Evolutionary conservation across 345 rosid species (phyloP).

Genomic region (Bruguiera parviflora): DNA sequence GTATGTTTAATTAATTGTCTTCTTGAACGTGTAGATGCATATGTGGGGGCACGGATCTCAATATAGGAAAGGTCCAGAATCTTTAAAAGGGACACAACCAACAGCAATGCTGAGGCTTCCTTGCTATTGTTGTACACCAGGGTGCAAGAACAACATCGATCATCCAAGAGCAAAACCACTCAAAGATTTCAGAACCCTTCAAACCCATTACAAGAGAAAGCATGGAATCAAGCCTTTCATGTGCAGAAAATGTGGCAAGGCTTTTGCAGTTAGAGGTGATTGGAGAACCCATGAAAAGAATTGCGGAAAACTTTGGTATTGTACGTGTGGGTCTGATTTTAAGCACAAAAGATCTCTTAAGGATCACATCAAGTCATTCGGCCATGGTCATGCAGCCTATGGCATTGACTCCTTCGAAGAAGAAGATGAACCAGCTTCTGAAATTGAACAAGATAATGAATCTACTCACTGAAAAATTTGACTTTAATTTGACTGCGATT

Average conservation of each 20-base stretch:
- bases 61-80: slow-evolving; percentile 93
- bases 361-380: slow-evolving; percentile 88
- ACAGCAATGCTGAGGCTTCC: slow-evolving; percentile 92
- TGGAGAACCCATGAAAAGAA: slow-evolving; percentile 99
- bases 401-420: slow-evolving; percentile 63
- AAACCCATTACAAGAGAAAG: slow-evolving; percentile 94
- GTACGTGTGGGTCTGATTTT: slow-evolving; percentile 92
- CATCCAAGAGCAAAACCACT: slow-evolving; percentile 87
- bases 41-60: slow-evolving; percentile 99
- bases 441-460: slow-evolving; percentile 59
- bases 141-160: slow-evolving; percentile 91
- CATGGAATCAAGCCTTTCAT: slow-evolving; percentile 91
- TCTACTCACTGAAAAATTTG: slow-evolving; percentile 27
- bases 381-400: slow-evolving; percentile 70
- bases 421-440: slow-evolving; percentile 72
- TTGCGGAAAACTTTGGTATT: slow-evolving; percentile 95
- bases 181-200: slow-evolving; percentile 96
- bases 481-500: neutral
- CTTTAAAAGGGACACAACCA: slow-evolving; percentile 90
- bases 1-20: too few relatives aligned
- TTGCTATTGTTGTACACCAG: slow-evolving; percentile 94
- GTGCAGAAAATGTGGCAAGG: slow-evolving; percentile 92
- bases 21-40: slow-evolving; percentile 61
- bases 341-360: slow-evolving; percentile 95
- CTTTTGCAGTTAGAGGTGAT: slow-evolving; percentile 91